phyloP scores from a whole-genome alignment of 768 basidiomycete genomes.

The Auricularia auricula-judae region DNA sequence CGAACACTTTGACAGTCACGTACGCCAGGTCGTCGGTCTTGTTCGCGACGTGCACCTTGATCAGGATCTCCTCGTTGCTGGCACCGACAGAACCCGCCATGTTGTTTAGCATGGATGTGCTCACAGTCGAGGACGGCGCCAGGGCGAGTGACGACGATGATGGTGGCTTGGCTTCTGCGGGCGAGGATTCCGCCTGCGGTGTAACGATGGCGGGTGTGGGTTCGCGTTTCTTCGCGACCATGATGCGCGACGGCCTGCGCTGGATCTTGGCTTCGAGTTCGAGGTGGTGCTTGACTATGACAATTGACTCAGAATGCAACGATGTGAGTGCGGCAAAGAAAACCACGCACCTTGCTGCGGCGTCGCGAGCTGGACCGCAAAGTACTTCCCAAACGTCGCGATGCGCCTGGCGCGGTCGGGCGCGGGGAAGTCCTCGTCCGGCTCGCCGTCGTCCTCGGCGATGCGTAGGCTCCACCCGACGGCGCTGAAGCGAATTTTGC shows the following conservation, averaged over 20 bases:
- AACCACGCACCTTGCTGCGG: slow-evolving; percentile 47
- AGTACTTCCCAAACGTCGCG: neutral
- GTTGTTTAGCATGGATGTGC: neutral
- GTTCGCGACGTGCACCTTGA: slow-evolving; percentile 41
- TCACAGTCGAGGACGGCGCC: neutral
- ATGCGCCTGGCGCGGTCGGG: slow-evolving; percentile 54
- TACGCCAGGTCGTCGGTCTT: slow-evolving; percentile 73
- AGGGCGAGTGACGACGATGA: neutral
- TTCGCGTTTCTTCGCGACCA: slow-evolving; percentile 39
- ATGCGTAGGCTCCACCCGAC: slow-evolving; percentile 89
- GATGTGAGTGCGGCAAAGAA: neutral
- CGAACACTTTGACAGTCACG: slow-evolving; percentile 87
- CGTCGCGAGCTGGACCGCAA: neutral
- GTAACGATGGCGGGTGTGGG: neutral
- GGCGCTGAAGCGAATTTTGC: slow-evolving; percentile 50
- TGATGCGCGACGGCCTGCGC: slow-evolving; percentile 65
- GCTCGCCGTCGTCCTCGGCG: slow-evolving; percentile 94
- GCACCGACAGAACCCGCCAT: neutral
- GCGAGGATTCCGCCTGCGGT: neutral
- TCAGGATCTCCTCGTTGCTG: neutral
- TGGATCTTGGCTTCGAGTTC: slow-evolving; percentile 71
- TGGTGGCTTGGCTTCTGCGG: slow-evolving; percentile 2
- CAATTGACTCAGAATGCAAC: neutral
- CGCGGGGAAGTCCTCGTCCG: slow-evolving; percentile 97
- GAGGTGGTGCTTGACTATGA: slow-evolving; percentile 62